Evolutionary conservation across 768 basidiomycete species (phyloP).

Genomic region (Steccherinum ochraceum): DNA sequence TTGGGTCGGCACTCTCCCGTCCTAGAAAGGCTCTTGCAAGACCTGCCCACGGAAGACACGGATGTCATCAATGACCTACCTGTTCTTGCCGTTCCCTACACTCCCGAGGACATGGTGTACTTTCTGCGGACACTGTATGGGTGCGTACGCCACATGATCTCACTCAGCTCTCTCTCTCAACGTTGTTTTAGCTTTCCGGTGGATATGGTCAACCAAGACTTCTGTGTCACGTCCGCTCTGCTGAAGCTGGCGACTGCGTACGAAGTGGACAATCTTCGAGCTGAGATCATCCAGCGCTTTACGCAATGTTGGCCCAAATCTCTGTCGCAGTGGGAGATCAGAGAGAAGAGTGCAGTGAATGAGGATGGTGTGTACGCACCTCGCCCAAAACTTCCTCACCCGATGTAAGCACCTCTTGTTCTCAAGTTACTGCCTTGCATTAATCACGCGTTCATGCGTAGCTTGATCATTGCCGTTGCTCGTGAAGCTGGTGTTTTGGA

Average conservation of each 20-base stretch:
- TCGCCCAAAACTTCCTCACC: conserved; percentile 53
- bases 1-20: conserved; percentile 57
- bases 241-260: conserved; percentile 63
- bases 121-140: conserved; percentile 63
- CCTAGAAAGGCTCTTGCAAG: conserved; percentile 34
- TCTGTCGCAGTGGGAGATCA: conserved; percentile 59
- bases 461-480: conserved; percentile 63
- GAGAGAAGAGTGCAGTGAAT: conserved; percentile 54
- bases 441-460: conserved; percentile 18
- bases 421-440: neutral
- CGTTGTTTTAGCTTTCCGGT: conserved; percentile 9
- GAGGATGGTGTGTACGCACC: conserved; percentile 48
- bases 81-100: conserved; percentile 48
- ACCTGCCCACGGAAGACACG: neutral
- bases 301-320: conserved; percentile 51
- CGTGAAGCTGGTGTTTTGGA: conserved; percentile 46
- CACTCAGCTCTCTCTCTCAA: too few relatives aligned
- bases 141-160: conserved; percentile 11
- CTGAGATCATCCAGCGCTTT: conserved; percentile 49
- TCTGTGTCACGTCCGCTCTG: conserved; percentile 47
- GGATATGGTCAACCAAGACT: conserved; percentile 26
- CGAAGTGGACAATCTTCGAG: conserved; percentile 49
- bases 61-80: conserved; percentile 49
- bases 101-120: conserved; percentile 47
- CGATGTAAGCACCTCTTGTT: conserved; percentile 43